phyloP scores from a whole-genome alignment of 2,329 filamentous ascomycete species.

The Fusarium papillatum region DNA sequence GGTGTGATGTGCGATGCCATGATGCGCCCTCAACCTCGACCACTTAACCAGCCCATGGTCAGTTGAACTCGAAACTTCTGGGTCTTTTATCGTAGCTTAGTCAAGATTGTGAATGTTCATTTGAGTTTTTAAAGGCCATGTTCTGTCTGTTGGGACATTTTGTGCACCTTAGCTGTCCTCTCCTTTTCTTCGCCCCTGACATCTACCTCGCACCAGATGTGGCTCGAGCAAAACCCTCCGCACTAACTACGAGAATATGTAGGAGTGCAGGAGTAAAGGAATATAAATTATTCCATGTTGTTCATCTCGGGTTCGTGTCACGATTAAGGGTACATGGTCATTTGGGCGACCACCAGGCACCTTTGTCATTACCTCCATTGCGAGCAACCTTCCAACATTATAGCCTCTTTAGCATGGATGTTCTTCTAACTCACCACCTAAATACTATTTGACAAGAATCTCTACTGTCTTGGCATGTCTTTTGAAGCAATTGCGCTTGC shows the following conservation, averaged over 20 bases:
- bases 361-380: background rate
- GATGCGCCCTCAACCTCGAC: background rate
- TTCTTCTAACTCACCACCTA: background rate
- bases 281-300: background rate
- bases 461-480: background rate
- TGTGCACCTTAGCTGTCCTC: too few species aligned
- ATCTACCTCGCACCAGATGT: background rate
- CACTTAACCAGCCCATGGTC: background rate
- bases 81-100: accelerated
- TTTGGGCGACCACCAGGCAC: background rate
- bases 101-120: background rate
- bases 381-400: background rate
- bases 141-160: background rate
- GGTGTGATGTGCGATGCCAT: background rate
- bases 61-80: background rate
- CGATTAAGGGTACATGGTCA: background rate
- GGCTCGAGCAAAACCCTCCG: background rate
- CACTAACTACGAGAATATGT: background rate
- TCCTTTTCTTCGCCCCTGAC: background rate
- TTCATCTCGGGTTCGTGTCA: background rate
- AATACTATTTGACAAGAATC: background rate
- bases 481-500: background rate
- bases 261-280: background rate
- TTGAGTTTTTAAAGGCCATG: background rate
- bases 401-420: background rate